Evolutionary conservation across 2,329 filamentous ascomycete species (phyloP).

Genomic region (Fusarium mangiferae): DNA sequence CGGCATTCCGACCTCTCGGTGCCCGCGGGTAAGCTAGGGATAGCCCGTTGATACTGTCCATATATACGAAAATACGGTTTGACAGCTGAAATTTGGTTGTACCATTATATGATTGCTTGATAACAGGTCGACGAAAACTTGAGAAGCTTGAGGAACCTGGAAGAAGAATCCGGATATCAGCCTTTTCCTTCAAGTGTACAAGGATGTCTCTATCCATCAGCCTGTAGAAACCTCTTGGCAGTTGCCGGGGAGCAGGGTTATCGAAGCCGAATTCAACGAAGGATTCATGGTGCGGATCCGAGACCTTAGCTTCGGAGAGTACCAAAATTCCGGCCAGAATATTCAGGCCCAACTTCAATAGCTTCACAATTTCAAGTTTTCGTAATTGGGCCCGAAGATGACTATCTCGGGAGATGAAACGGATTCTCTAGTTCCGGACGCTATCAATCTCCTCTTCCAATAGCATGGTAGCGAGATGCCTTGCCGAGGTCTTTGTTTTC

Average conservation of each 20-base stretch:
- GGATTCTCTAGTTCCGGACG: neutral
- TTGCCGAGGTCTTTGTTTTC: neutral
- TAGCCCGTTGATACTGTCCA: neutral
- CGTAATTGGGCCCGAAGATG: neutral
- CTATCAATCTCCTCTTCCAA: neutral
- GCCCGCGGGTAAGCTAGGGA: neutral
- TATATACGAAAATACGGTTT: neutral
- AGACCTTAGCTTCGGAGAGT: neutral
- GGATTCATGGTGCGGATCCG: neutral
- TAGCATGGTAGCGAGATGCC: neutral
- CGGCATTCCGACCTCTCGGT: neutral
- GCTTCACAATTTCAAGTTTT: neutral
- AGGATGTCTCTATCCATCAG: neutral
- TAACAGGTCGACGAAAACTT: neutral
- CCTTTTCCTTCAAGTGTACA: neutral
- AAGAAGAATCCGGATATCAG: neutral
- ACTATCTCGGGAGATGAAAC: neutral
- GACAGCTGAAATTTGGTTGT: neutral
- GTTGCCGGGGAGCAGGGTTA: neutral
- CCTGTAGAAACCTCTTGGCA: neutral
- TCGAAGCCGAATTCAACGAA: neutral
- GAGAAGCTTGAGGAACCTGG: neutral
- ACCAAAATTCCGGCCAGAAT: neutral
- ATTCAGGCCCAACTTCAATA: neutral
- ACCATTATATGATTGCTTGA: rapidly evolving